phyloP scores from a whole-genome alignment of 257 asterid species.

The Paulownia fortunei region DNA sequence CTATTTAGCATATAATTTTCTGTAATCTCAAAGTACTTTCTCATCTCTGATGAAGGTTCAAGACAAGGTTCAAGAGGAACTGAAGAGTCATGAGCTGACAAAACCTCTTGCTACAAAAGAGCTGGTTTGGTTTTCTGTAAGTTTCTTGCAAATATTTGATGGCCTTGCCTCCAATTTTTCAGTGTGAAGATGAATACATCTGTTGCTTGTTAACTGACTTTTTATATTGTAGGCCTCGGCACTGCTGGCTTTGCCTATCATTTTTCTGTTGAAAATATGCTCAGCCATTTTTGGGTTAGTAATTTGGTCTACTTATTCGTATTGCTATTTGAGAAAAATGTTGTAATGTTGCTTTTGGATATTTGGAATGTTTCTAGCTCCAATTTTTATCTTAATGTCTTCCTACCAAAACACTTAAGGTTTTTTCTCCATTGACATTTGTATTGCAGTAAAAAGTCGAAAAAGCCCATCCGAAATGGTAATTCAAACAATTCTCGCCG shows the following conservation, averaged over 20 bases:
- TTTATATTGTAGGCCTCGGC: constrained; percentile 54
- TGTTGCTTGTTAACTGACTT: constrained; percentile 15
- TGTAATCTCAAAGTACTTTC: constrained; percentile 19
- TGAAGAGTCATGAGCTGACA: constrained; percentile 78
- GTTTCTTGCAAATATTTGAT: constrained; percentile 34
- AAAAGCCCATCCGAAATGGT: constrained; percentile 37
- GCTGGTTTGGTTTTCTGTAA: constrained; percentile 84
- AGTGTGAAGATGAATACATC: not conserved
- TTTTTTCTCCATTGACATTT: not conserved
- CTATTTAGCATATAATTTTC: constrained; percentile 17
- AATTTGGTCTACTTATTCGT: constrained; percentile 16
- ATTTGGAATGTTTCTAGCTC: constrained; percentile 4
- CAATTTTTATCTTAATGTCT: constrained; percentile 3
- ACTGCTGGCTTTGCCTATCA: constrained; percentile 52
- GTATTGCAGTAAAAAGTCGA: constrained; percentile 46
- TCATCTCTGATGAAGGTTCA: constrained; percentile 61
- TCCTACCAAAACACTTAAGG: not conserved
- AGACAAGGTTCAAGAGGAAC: constrained; percentile 62
- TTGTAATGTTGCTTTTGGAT: not conserved
- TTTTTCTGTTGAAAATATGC: constrained; percentile 44
- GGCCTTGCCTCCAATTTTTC: constrained; percentile 8
- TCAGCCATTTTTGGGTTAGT: constrained; percentile 54
- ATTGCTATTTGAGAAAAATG: constrained; percentile 16
- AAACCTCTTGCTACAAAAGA: constrained; percentile 78
- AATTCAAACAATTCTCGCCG: constrained; percentile 47